Base-by-base conservation (phyloP, 148 eudicot species). In the Rhododendron williamsianum region DNA sequence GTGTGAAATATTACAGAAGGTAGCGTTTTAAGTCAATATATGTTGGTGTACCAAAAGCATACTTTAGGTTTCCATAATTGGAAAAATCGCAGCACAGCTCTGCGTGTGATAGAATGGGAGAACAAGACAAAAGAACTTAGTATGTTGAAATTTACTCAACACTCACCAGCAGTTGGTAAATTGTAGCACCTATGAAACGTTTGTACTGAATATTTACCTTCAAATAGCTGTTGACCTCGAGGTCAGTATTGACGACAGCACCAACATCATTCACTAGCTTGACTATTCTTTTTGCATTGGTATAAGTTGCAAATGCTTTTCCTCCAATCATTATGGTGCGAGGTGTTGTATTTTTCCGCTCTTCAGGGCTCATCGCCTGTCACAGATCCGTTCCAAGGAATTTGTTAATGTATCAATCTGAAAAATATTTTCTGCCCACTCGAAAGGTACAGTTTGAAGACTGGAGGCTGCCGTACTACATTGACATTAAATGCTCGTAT, bases 281-380 rank as follows among this genome's bases (percentile, higher is more conserved):
- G 81, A 97, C 98, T 85, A 97, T 97, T 90, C 96, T 92, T 90
- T 93, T 97, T 79, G 99, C 99, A 91, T 95, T 97, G 63, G 95
- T 94, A 82, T 97, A 97, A 58, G 98, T 95, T 6, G 99, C 98
- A 91, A 95, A 95, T 74, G 99, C 99, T 90, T 97, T 97, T 78
- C 99, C 99, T 80, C 99, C 99, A 77, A 97, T 91, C 98, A 97
- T 97, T 87, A 94, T 88, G 72, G 98, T 94, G 83, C 99, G 93
- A n/a, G 98, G 89, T 58, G 96, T 95, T 27, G 95, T 89, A 43
- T 86, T 91, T 86, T 90, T 92, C 84, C 98, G 89, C 45, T 95
- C 96, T 85, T 93, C 98, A 30, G 98, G 93, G 89, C 91, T 95
- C 99, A 97, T 97, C 86, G 90, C 98, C 99, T 97, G 90, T 83